Conservation (phyloP, 768 basidiomycete species). For the Suillus ampliporus region DNA sequence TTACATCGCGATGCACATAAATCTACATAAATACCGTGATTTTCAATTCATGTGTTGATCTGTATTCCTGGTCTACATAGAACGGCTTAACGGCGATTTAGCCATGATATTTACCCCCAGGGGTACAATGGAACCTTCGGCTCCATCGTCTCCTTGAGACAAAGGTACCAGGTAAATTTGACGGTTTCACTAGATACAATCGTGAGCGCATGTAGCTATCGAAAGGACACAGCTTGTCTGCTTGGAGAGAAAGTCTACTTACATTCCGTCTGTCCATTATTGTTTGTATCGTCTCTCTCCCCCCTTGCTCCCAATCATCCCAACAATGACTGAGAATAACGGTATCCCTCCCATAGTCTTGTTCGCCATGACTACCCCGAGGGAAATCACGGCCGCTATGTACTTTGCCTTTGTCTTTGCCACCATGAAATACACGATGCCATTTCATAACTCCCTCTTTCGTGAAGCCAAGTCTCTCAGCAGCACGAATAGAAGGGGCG, state of each 20-base stretch:
- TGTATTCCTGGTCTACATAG: neutral
- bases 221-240: neutral
- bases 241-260: neutral
- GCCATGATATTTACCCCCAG: neutral
- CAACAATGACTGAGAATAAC: slow-evolving; percentile 44
- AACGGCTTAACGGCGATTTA: neutral
- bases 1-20: neutral
- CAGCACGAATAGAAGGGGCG: slow-evolving; percentile 41
- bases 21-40: neutral
- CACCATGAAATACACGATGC: slow-evolving; percentile 39
- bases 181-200: neutral
- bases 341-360: slow-evolving; percentile 35
- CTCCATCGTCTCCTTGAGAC: neutral
- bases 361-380: slow-evolving; percentile 31
- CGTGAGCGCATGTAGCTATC: neutral
- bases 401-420: slow-evolving; percentile 18
- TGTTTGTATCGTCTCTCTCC: slow-evolving; percentile 6
- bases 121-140: neutral
- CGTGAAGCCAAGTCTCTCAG: slow-evolving; percentile 52
- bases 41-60: neutral
- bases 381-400: slow-evolving; percentile 34
- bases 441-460: slow-evolving; percentile 49
- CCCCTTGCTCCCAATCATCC: slow-evolving; percentile 49
- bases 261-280: neutral
- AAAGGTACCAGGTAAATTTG: neutral